Conservation (phyloP, 176 grass and related monocot genomes). For the Avena atlantica region DNA sequence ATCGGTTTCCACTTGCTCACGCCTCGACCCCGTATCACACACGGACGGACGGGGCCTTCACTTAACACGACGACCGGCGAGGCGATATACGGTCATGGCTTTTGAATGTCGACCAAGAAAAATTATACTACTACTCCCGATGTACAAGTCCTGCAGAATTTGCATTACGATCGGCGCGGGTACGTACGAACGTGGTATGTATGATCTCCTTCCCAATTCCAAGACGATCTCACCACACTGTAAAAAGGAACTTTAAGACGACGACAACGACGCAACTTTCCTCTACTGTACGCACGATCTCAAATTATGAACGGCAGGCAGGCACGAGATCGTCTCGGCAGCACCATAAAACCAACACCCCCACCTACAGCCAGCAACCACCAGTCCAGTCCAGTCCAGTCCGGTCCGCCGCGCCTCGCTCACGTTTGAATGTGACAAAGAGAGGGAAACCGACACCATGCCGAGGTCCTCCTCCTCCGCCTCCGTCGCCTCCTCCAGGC, state of each 20-base stretch:
- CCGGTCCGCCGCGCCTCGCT: neutral
- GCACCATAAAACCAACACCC: constrained; percentile 49
- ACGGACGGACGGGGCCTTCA: no score
- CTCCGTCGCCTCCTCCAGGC: neutral
- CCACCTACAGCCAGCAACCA: constrained; percentile 27
- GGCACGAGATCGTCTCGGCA: neutral
- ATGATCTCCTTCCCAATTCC: no score
- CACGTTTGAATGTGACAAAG: constrained; percentile 72
- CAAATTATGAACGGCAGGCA: neutral
- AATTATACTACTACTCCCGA: no score
- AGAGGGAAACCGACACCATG: constrained; percentile 56
- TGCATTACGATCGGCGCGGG: no score
- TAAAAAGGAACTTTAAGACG: neutral
- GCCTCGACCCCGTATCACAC: no score
- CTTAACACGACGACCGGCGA: no score
- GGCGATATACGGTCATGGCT: neutral
- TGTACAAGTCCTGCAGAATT: no score
- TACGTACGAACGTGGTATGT: no score
- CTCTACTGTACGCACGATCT: neutral
- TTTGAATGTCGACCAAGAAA: neutral
- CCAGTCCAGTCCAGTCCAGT: neutral
- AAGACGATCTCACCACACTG: no score
- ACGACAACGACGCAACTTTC: neutral
- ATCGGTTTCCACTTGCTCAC: no score
- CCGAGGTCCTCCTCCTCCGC: constrained; percentile 50